Conservation (phyloP, 1,284 basidiomycete species). For the Ceratorhiza oryzae-sativae region DNA sequence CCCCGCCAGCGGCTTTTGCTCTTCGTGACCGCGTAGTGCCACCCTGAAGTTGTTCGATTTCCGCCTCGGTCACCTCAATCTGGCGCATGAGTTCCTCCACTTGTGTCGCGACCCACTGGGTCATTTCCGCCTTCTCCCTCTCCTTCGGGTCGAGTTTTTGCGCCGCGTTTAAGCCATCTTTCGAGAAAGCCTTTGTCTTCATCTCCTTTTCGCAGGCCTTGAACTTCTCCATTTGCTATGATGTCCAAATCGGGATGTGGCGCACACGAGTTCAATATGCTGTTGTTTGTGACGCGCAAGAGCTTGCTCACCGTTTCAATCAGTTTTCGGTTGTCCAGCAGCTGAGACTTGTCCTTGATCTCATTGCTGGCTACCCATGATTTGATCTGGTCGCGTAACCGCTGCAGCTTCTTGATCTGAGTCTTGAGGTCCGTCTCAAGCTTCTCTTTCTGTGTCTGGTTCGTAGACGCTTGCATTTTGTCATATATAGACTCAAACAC, state of each 20-base stretch:
- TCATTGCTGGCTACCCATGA: conserved; percentile 98
- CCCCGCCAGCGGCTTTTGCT: conserved; percentile 81
- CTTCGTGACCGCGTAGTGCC: conserved; percentile 46
- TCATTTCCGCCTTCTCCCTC: conserved; percentile 92
- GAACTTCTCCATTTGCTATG: conserved; percentile 99
- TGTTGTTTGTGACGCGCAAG: conserved; percentile 39
- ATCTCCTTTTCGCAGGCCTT: conserved; percentile 99
- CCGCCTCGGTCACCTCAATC: conserved; percentile 93
- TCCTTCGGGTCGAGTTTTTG: conserved; percentile 96
- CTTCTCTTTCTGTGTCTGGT: conserved; percentile 97
- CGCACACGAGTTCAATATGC: conserved; percentile 22
- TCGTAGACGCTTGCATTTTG: conserved; percentile 93
- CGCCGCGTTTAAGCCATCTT: conserved; percentile 95
- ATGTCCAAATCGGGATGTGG: conserved; percentile 23
- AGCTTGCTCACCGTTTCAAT: conserved; percentile 90
- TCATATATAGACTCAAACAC: conserved; percentile 95
- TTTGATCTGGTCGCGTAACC: conserved; percentile 98
- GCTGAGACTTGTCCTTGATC: conserved; percentile 97
- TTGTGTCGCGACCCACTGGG: conserved; percentile 83
- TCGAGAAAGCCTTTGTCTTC: conserved; percentile 99
- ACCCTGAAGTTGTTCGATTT: conserved; percentile 89
- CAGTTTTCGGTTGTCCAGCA: conserved; percentile 92
- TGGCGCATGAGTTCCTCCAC: conserved; percentile 95
- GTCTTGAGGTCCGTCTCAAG: conserved; percentile 94
- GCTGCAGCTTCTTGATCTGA: conserved; percentile 99